Evolutionary conservation across 2,329 filamentous ascomycete genomes (phyloP), one percentile per base, ranked within the genome.

Genomic region (Arthrobotrys iridis): DNA sequence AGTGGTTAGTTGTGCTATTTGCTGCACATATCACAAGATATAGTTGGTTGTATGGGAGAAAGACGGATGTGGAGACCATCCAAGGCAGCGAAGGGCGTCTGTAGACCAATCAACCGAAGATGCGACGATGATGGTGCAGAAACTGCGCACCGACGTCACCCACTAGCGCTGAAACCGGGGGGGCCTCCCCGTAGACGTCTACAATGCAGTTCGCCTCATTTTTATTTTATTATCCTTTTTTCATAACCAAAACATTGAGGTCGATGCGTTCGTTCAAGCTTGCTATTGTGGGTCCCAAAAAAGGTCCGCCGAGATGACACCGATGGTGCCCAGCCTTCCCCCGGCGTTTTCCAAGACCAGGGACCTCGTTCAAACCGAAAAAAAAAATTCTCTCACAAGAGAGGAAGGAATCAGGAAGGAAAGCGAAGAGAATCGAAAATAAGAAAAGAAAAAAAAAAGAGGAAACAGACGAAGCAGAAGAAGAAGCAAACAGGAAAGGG

Each of bases 301-400:
- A 28, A 6, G 13, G 20, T 18, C 50, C 37, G 37, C 57, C 57
- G 41, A 60, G 37, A 43, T 59, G 37, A 45, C 28, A 30, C 37
- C 37, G 41, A 60, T n/a, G 45, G 4, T n/a, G 10, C 28, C 30
- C 30, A 43, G 59, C n/a, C 28, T 46, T 15, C 46, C 35, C 58
- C 58, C 46, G 22, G 24, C 24, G 18, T 33, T 33, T 45, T 22
- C 28, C 35, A 15, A 40, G 22, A 18, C 43, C 15, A 35, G 22
- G 55, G 20, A 41, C 13, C 40, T n/a, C 40, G 11, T n/a, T 43
- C 40, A 58, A 2, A 7, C 37, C 10, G 28, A 60, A 60, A 60
- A 60, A 60, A 45, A 45, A 70, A 41, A 63, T 62, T 37, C 35
- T 52, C 35, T 46, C 26, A 58, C n/a, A 48, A 26, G 45, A 26